Conservation (phyloP, 2,329 filamentous ascomycete species). For the Metarhizium robertsii region DNA sequence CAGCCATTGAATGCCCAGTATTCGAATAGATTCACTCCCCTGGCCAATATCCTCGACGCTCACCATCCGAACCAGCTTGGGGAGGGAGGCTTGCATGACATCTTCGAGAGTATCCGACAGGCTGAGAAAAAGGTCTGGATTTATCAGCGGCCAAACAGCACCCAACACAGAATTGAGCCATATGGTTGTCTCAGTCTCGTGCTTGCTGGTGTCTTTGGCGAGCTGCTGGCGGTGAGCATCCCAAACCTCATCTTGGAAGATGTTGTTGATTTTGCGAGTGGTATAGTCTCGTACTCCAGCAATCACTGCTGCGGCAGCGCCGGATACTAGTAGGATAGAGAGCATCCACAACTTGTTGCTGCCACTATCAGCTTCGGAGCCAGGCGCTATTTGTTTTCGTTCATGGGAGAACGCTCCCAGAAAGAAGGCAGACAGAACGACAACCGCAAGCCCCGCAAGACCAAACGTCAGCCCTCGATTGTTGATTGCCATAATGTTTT, state of each 20-base stretch:
- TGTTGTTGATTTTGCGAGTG: conserved; percentile 47
- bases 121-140: conserved; percentile 63
- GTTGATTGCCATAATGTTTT: conserved; percentile 21
- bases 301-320: conserved; percentile 25
- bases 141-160: conserved; percentile 65
- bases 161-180: conserved; percentile 64
- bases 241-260: conserved; percentile 64
- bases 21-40: conserved; percentile 60
- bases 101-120: conserved; percentile 65
- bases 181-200: conserved; percentile 53
- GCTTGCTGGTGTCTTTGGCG: conserved; percentile 28
- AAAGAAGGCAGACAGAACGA: conserved; percentile 13
- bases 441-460: conserved; percentile 24
- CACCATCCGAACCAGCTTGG: conserved; percentile 62
- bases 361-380: conserved; percentile 11
- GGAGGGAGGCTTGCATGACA: conserved; percentile 69
- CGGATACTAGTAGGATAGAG: conserved; percentile 10
- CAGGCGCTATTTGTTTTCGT: neutral
- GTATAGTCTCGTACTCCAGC: conserved; percentile 49
- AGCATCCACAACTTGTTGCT: conserved; percentile 15
- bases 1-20: conserved; percentile 63
- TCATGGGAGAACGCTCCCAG: neutral
- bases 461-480: conserved; percentile 26
- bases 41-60: conserved; percentile 68
- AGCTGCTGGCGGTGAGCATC: conserved; percentile 49